A percentile compares a stretch with the other conserved stretches of the same genome.
phyloP scores from a whole-genome alignment of 2,329 filamentous ascomycete genomes.

The Dactylonectria estremocensis region DNA sequence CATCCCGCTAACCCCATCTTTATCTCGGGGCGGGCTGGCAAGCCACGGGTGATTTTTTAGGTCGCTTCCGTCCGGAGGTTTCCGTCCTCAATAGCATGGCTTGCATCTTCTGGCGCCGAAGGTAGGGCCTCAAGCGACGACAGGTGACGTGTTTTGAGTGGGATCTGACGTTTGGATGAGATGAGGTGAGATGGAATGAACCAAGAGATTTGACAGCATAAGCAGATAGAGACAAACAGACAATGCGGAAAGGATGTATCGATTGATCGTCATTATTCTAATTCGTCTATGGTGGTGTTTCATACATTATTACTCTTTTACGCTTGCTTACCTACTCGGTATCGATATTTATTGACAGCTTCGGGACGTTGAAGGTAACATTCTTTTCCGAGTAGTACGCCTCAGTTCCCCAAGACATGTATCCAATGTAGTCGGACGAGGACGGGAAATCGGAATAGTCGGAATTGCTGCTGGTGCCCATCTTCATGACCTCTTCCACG shows the following conservation, averaged over 20 bases:
- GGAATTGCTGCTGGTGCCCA: conserved; percentile 55
- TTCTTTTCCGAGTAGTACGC: conserved; percentile 59
- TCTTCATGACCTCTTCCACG: conserved; percentile 56
- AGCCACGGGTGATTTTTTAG: not conserved
- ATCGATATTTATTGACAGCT: conserved; percentile 56
- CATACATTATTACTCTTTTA: conserved; percentile 22
- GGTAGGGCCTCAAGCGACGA: not conserved
- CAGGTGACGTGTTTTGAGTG: not conserved
- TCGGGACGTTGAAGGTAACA: conserved; percentile 65
- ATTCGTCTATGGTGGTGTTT: conserved; percentile 33
- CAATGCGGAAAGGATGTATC: not conserved
- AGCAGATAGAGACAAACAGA: not conserved
- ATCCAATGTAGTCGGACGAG: conserved; percentile 63
- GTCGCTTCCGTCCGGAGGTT: not conserved
- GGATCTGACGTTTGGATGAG: not conserved
- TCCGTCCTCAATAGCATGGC: not conserved
- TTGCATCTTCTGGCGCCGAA: not conserved
- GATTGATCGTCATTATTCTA: conserved; percentile 41
- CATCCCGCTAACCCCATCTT: conserved; percentile 12
- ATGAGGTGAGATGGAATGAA: not conserved
- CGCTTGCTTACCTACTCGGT: conserved; percentile 26
- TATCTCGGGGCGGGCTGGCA: not conserved
- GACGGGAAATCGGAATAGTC: conserved; percentile 25
- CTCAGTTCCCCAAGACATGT: conserved; percentile 68
- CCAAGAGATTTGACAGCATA: not conserved